Evolutionary conservation across 2,329 filamentous ascomycete genomes (phyloP).

Genomic region (Curvularia eragrostidis): DNA sequence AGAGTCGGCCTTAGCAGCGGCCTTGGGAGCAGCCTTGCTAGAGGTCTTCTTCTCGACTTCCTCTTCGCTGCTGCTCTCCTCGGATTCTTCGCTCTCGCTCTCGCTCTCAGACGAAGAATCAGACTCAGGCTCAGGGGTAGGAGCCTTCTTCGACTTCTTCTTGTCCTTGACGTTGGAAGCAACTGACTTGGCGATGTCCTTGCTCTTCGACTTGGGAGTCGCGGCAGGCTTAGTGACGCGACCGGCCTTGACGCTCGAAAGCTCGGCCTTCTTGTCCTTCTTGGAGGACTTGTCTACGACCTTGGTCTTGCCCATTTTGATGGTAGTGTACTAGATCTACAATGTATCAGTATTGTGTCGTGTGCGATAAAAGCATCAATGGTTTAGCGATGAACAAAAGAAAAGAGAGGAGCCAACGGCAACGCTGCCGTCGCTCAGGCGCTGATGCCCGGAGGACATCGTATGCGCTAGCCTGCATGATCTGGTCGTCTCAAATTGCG

Average conservation of each 20-base stretch:
- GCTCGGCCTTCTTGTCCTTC: constrained; percentile 67
- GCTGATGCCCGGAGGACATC: constrained; percentile 24
- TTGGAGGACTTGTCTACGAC: constrained; percentile 43
- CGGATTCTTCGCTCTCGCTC: constrained; percentile 43
- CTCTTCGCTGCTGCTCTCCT: constrained; percentile 39
- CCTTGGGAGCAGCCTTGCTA: constrained; percentile 44
- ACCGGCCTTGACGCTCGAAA: constrained; percentile 68
- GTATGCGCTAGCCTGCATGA: constrained; percentile 43
- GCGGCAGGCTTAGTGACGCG: constrained; percentile 72
- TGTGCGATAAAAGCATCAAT: constrained; percentile 7
- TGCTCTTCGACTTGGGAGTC: constrained; percentile 70
- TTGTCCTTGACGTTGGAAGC: constrained; percentile 53
- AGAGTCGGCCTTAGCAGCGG: constrained; percentile 49
- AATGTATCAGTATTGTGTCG: constrained; percentile 40
- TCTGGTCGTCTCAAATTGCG: constrained; percentile 51
- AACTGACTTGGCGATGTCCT: constrained; percentile 67
- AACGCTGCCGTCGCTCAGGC: constrained; percentile 34
- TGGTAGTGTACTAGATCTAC: constrained; percentile 37
- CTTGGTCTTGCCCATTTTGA: constrained; percentile 50
- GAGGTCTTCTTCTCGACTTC: constrained; percentile 47
- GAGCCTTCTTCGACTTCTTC: constrained; percentile 60
- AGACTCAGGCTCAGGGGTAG: constrained; percentile 55
- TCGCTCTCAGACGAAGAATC: constrained; percentile 50
- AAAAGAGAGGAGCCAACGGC: constrained; percentile 32
- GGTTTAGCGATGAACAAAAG: constrained; percentile 13